Base-by-base conservation (phyloP, 2,329 filamentous ascomycete genomes). In the Aspergillus quadricinctus region DNA sequence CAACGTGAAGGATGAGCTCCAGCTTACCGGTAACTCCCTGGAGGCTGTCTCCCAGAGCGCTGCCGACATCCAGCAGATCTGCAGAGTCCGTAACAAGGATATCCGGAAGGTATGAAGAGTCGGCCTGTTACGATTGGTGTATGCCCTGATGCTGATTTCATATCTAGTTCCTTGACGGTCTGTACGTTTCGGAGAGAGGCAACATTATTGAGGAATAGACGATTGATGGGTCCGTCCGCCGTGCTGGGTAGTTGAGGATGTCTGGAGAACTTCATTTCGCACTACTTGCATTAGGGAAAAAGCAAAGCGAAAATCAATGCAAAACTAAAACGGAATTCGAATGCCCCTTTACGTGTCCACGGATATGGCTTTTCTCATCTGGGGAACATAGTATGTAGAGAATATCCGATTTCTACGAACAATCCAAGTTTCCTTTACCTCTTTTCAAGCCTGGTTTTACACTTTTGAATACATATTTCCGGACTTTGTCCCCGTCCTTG, bases 71-170 rank as follows among this genome's bases (percentile, higher is more conserved):
- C 94, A 99, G 86, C 94, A 99, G 83, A 92, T 94, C 82, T 99
- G 94, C 92, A 87, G 87, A 82, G 94, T 99, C 81, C 88, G 92
- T 80, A 99, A 99, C 90, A 99, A 99, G 92, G 94, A 99, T 96
- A 99, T 99, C 85, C 92, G 95, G 84, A 97, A 97, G 89, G 89
- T 92, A 75, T 68, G 80, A 69, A 27, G 8, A 17, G 10, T 45
- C 14, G 21, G 14, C 31, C 31, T 37, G 19, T 50, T 64, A 17
- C 48, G 9, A 28, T 21, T 2, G 17, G 19, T 25, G 4, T 9
- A 6, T 11, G 8, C 19, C 19, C 23, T 11, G n/a, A 10, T 52
- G 48, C 59, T 65, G 52, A 65, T 49, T 40, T 25, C 37, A 11
- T 46, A 7, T 50, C 25, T 29, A 95, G 90, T 99, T 99, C 89